Conservation (phyloP, 1,284 basidiomycete species). For the Fomitopsis pinicola region DNA sequence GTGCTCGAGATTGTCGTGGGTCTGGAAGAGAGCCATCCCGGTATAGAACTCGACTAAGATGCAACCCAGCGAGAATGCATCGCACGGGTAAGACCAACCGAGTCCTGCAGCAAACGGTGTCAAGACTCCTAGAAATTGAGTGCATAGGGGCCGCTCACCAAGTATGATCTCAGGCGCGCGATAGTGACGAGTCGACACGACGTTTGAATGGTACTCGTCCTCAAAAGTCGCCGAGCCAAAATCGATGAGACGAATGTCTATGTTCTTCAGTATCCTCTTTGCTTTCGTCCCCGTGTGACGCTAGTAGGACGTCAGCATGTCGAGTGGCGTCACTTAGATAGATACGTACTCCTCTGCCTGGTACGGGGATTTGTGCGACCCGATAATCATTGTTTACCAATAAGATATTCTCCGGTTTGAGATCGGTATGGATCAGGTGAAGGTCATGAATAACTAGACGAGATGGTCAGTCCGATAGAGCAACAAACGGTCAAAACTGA, state of each 20-base stretch:
- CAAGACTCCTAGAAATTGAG: neutral
- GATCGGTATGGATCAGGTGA: slow-evolving; percentile 94
- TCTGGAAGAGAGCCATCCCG: slow-evolving; percentile 96
- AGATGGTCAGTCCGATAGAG: neutral
- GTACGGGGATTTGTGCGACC: slow-evolving; percentile 49
- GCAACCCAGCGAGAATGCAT: slow-evolving; percentile 97
- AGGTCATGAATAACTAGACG: slow-evolving; percentile 86
- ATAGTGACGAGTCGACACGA: slow-evolving; percentile 97
- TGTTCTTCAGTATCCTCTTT: slow-evolving; percentile 79
- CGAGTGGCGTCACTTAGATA: neutral
- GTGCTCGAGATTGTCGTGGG: slow-evolving; percentile 98
- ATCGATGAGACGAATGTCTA: slow-evolving; percentile 96
- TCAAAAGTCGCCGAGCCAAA: slow-evolving; percentile 99
- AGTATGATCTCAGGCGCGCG: slow-evolving; percentile 99
- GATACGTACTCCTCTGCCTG: slow-evolving; percentile 47
- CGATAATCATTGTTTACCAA: slow-evolving; percentile 84
- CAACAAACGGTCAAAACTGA: slow-evolving; percentile 14
- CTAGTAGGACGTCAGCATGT: slow-evolving; percentile 29
- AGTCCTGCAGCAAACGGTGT: slow-evolving; percentile 54
- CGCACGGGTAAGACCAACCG: slow-evolving; percentile 98
- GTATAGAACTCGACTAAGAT: slow-evolving; percentile 99
- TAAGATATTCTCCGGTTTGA: slow-evolving; percentile 98
- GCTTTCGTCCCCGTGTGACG: slow-evolving; percentile 55
- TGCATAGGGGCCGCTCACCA: slow-evolving; percentile 48
- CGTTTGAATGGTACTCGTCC: slow-evolving; percentile 96